Evolutionary conservation across 2,329 filamentous ascomycete genomes (phyloP), one percentile per base, ranked within the genome.

Genomic region (Aspergillus clavatus): DNA sequence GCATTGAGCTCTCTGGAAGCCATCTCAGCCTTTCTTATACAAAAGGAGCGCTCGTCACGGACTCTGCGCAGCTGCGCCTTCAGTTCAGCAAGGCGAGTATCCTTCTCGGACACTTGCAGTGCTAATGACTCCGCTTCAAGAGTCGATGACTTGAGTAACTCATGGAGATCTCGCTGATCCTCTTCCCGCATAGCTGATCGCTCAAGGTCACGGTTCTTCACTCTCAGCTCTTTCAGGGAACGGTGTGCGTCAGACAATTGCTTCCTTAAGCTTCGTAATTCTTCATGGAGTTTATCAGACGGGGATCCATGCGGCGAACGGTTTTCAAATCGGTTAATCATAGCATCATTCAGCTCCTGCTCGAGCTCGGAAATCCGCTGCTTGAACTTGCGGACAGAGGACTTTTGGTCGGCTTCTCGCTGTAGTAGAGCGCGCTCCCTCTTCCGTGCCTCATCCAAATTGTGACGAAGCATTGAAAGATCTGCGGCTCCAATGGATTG

Each of bases 61-160:
- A 77, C 66, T 21, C 83, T 78, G 46, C 86, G 81, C 16, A 94
- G 76, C 55, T 90, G 87, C 11, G 53, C 53, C 52, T 70, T 72
- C 38, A 73, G 53, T 45, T 72, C 67, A 31, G 79, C 78, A 39
- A 90, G 79, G 11, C 81, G 77, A 44, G 80, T 74, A 44, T 88
- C 83, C 50, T 86, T 82, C 58, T 86, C 81, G 5, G 78, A 74
- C 22, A 93, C 75, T 58, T 87, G 82, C 46, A 87, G 76, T 54
- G 87, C 83, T n/a, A 93, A 74, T 26, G 82, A 78, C 62, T 87
- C 81, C 33, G 75, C 68, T 56, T 77, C 75, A 2, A 72, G 64
- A 5, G 71, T 66, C 6, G 71, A 70, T 11, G 72, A 70, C 54
- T 74, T 71, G 14, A 76, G 63, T 2, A 76, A 51, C 37, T 73